Evolutionary conservation across 139 green algal genomes (phyloP).

Genomic region (Nannochloris sp.): DNA sequence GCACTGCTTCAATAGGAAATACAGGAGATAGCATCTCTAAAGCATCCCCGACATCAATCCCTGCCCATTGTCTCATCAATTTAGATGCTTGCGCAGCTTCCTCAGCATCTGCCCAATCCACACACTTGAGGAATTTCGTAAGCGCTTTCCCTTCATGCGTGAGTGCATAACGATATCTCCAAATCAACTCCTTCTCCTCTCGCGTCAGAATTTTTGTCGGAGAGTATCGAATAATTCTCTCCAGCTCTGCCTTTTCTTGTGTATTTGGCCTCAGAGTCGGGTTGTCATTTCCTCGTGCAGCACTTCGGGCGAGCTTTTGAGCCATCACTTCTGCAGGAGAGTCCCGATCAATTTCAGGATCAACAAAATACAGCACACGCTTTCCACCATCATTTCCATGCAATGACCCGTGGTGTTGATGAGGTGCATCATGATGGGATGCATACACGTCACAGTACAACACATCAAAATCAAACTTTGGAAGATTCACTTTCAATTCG

Average conservation of each 20-base stretch:
- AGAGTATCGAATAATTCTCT: constrained; percentile 32
- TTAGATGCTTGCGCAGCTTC: constrained; percentile 67
- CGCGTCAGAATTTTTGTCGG: constrained; percentile 50
- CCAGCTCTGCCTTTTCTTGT: constrained; percentile 49
- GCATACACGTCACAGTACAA: no score
- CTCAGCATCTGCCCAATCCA: constrained; percentile 86
- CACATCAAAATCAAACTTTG: no score
- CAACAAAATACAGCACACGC: constrained; percentile 36
- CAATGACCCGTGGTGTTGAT: constrained; percentile 6
- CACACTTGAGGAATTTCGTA: constrained; percentile 52
- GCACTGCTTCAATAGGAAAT: constrained; percentile 65
- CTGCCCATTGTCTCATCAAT: constrained; percentile 78
- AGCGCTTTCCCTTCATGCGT: constrained; percentile 62
- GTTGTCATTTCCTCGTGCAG: constrained; percentile 59
- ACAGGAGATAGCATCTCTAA: constrained; percentile 88
- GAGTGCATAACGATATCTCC: constrained; percentile 77
- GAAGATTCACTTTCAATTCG: background rate
- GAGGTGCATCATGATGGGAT: constrained; percentile 1
- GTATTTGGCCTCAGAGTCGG: constrained; percentile 73
- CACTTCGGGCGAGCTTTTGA: constrained; percentile 77
- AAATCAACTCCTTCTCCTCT: constrained; percentile 67
- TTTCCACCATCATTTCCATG: constrained; percentile 3
- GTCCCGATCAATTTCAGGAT: constrained; percentile 68
- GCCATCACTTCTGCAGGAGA: constrained; percentile 88
- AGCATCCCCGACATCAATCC: constrained; percentile 74